Evolutionary conservation across 495 filamentous ascomycete genomes (phyloP).

Genomic region (Friedmanniomyces endolithicus): DNA sequence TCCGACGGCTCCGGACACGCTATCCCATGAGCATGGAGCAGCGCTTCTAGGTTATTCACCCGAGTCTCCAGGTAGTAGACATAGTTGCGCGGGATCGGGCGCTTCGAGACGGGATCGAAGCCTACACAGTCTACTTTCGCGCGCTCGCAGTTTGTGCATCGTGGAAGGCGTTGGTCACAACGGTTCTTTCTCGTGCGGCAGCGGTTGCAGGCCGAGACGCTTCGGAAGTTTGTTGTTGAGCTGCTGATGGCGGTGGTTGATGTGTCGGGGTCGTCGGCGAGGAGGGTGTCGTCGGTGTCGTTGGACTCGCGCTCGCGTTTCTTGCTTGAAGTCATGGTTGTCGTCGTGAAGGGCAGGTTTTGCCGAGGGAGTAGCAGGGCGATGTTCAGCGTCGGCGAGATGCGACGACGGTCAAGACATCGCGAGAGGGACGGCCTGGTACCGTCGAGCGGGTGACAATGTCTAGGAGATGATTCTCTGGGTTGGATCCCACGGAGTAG

Average conservation of each 20-base stretch:
- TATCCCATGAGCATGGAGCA: slow-evolving; percentile 58
- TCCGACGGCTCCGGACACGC: slow-evolving; percentile 61
- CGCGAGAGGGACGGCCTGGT: not conserved
- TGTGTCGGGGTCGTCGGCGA: not conserved
- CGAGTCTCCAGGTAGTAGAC: slow-evolving; percentile 87
- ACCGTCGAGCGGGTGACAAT: not conserved
- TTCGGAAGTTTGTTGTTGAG: slow-evolving; percentile 48
- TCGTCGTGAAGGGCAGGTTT: not conserved
- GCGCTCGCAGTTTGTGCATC: slow-evolving; percentile 84
- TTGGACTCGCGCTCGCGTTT: slow-evolving; percentile 2
- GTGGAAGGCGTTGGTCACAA: slow-evolving; percentile 83
- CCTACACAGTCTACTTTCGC: slow-evolving; percentile 75
- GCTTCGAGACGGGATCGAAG: slow-evolving; percentile 90
- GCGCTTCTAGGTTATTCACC: slow-evolving; percentile 67
- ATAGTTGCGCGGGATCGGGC: slow-evolving; percentile 80
- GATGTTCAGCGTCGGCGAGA: not conserved
- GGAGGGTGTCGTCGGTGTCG: not conserved
- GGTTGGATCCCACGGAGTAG: not conserved
- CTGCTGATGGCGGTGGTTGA: not conserved
- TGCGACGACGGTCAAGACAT: not conserved
- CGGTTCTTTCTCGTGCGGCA: slow-evolving; percentile 87
- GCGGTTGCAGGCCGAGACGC: slow-evolving; percentile 89
- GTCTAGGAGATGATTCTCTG: not conserved
- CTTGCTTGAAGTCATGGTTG: not conserved
- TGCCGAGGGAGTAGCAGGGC: not conserved